Base-by-base conservation (phyloP, 202 grass and related monocot genomes). In the Digitaria exilis region DNA sequence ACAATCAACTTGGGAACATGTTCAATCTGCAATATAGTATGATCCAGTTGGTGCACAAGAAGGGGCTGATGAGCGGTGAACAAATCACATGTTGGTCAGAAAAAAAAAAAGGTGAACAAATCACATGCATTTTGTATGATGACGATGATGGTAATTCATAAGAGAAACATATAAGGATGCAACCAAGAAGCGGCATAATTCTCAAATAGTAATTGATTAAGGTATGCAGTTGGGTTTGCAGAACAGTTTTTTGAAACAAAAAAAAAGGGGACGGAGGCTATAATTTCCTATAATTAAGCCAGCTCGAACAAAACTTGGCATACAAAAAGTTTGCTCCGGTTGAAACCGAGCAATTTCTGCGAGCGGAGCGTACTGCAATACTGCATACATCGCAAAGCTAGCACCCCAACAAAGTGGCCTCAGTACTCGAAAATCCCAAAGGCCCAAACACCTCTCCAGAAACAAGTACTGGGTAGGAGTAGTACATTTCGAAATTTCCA, bases 211-310 rank as follows among this genome's bases (percentile, higher is more conserved):
- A 24, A 45, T 11, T 49, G 39, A 26, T 63, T 5, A 2, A 39
- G 39, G 50, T 45, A 57, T 35, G 50, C 48, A 67, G 46, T 10
- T 46, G 15, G 6, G 48, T 4, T 56, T 45, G 2, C 3, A 34
- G 41, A 42, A 64, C 13, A 37, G 10, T 34, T 76, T 58, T 75
- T 16, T 1, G 0, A 21, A 80, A n/a, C n/a, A 13, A 68, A 55
- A 19, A 12, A 1, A 15, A 35, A 15, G 41, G 32, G 45, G 14
- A 9, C 6, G 6, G 24, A n/a, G 0, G 11, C 65, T n/a, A n/a
- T n/a, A n/a, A 73, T 58, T 83, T 63, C n/a, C 73, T 19, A 73
- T 26, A 63, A 65, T 67, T 51, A 75, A 84, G 75, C 21, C 25
- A n/a, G n/a, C n/a, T n/a, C n/a, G n/a, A n/a, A n/a, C 8, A 8